Conservation (phyloP, 2,329 filamentous ascomycete species). For the Paecilomyces sp. region DNA sequence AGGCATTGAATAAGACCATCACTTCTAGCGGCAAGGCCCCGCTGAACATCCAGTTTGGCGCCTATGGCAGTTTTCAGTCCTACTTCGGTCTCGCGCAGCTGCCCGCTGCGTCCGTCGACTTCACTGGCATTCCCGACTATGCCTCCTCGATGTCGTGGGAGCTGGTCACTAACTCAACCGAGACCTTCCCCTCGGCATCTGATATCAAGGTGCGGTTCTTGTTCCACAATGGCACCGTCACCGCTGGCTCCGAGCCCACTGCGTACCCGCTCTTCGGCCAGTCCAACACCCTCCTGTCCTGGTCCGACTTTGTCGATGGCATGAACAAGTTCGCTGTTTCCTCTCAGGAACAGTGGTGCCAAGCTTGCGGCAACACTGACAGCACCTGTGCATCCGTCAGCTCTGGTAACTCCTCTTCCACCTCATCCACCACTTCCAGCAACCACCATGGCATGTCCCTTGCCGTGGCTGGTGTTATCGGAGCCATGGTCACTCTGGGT, state of each 20-base stretch:
- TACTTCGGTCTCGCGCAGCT: conserved; percentile 56
- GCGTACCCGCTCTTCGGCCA: conserved; percentile 58
- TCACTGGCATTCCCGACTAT: conserved; percentile 75
- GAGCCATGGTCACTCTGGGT: conserved; percentile 60
- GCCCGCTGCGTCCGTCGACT: conserved; percentile 48
- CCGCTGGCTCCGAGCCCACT: conserved; percentile 35
- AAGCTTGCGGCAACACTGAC: conserved; percentile 64
- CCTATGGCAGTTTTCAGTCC: conserved; percentile 54
- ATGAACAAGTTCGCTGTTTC: conserved; percentile 62
- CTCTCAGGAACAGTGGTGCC: conserved; percentile 64
- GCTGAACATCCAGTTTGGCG: conserved; percentile 52
- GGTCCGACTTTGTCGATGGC: conserved; percentile 57
- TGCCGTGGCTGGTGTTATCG: conserved; percentile 74
- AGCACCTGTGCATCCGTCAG: conserved; percentile 54
- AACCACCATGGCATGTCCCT: conserved; percentile 50
- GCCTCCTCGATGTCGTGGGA: conserved; percentile 77
- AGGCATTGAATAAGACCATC: conserved; percentile 37
- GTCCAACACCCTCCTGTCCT: conserved; percentile 51
- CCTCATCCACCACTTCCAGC: conserved; percentile 11
- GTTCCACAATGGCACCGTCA: conserved; percentile 56
- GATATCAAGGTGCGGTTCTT: conserved; percentile 55
- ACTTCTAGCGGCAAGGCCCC: conserved; percentile 29
- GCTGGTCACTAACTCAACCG: conserved; percentile 48
- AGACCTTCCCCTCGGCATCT: conserved; percentile 35
- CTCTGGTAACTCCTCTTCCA: conserved; percentile 6